Evolutionary conservation across 2,329 filamentous ascomycete genomes (phyloP).

Genomic region (Colletotrichum tanaceti): DNA sequence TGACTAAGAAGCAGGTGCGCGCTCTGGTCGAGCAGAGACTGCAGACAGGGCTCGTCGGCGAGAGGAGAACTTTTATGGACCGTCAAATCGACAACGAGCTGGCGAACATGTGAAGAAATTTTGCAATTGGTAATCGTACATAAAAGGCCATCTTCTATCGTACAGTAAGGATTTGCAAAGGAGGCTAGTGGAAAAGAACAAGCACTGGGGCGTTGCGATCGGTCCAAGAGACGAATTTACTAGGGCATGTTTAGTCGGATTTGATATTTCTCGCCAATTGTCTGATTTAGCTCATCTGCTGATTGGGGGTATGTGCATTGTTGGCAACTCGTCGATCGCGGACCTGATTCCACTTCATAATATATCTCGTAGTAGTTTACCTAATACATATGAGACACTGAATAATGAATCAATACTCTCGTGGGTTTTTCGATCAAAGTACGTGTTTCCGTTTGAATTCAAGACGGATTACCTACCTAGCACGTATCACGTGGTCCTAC

Average conservation of each 20-base stretch:
- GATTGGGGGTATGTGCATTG: slow-evolving; percentile 17
- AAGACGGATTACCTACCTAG: too few species aligned
- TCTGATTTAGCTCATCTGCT: slow-evolving; percentile 2
- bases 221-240: slow-evolving; percentile 22
- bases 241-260: slow-evolving; percentile 20
- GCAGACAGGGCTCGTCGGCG: slow-evolving; percentile 87
- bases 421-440: not conserved
- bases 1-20: slow-evolving; percentile 97
- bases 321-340: slow-evolving; percentile 21
- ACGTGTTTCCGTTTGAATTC: not conserved
- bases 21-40: slow-evolving; percentile 93
- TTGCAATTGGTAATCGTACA: slow-evolving; percentile 23
- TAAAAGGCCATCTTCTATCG: slow-evolving; percentile 25
- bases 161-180: slow-evolving; percentile 25
- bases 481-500: not conserved
- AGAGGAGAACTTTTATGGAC: slow-evolving; percentile 90
- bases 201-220: slow-evolving; percentile 33
- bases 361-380: slow-evolving; percentile 33
- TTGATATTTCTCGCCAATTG: not conserved
- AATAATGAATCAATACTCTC: too few species aligned
- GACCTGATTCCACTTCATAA: slow-evolving; percentile 29
- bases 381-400: slow-evolving; percentile 19
- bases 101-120: slow-evolving; percentile 81
- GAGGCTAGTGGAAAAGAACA: slow-evolving; percentile 25
- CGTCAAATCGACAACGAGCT: slow-evolving; percentile 92